Percentiles rank a stretch among this genome's conserved stretches.
Evolutionary conservation across 371 early-diverging fungal species (phyloP).

Genomic region (Actinomortierella wolfii): DNA sequence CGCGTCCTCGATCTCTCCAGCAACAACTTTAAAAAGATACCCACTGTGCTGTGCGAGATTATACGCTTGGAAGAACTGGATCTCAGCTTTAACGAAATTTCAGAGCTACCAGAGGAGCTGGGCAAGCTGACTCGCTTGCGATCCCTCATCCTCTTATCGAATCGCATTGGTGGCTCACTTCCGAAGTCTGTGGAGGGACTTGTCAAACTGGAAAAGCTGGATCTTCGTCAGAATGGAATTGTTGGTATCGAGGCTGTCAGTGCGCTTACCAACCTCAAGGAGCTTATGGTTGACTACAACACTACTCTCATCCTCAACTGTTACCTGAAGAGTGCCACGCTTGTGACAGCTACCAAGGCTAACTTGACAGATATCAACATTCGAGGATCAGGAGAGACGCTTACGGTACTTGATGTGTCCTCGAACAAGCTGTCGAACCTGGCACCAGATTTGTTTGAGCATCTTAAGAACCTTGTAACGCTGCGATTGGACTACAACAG

Average conservation of each 20-base stretch:
- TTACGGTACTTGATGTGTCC: slow-evolving; percentile 67
- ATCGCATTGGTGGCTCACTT: slow-evolving; percentile 70
- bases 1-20: slow-evolving; percentile 75
- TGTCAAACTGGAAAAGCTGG: slow-evolving; percentile 69
- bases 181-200: slow-evolving; percentile 68
- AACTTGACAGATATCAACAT: slow-evolving; percentile 58
- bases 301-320: slow-evolving; percentile 55
- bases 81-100: slow-evolving; percentile 83
- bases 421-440: slow-evolving; percentile 74
- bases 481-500: slow-evolving; percentile 75
- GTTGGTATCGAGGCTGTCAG: slow-evolving; percentile 66
- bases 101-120: slow-evolving; percentile 74
- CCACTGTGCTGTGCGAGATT: slow-evolving; percentile 65
- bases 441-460: slow-evolving; percentile 63
- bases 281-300: slow-evolving; percentile 75
- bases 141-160: slow-evolving; percentile 74
- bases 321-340: slow-evolving; percentile 48
- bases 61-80: slow-evolving; percentile 71
- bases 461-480: slow-evolving; percentile 58
- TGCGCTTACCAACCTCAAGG: slow-evolving; percentile 62
- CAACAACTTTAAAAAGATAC: slow-evolving; percentile 77
- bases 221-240: slow-evolving; percentile 76
- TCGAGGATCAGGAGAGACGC: slow-evolving; percentile 24
- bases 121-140: slow-evolving; percentile 66
- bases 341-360: slow-evolving; percentile 58